Conservation (phyloP, 495 filamentous ascomycete genomes). For the Aspergillus incahuasiensis region DNA sequence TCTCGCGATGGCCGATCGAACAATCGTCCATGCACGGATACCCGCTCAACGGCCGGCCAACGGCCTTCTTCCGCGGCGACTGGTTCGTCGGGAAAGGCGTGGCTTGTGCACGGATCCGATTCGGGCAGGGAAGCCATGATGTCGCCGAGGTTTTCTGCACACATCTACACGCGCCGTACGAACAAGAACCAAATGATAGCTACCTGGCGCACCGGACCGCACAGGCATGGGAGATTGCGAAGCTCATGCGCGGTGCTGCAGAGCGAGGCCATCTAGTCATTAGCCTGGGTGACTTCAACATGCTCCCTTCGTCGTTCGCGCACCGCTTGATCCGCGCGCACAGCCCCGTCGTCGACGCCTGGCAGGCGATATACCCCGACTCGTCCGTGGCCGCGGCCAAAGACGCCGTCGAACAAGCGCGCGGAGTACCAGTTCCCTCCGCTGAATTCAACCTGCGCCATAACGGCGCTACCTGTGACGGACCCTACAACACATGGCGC, state of each 20-base stretch:
- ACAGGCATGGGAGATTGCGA: slow-evolving; percentile 96
- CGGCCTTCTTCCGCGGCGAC: slow-evolving; percentile 89
- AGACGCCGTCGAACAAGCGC: slow-evolving; percentile 54
- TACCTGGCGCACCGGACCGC: slow-evolving; percentile 87
- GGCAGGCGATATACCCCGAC: slow-evolving; percentile 75
- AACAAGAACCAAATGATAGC: slow-evolving; percentile 70
- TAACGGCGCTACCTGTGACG: slow-evolving; percentile 87
- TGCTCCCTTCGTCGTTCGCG: slow-evolving; percentile 82
- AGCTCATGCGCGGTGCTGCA: slow-evolving; percentile 78
- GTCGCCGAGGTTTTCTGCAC: slow-evolving; percentile 92
- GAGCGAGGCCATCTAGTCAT: slow-evolving; percentile 82
- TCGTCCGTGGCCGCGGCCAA: slow-evolving; percentile 68
- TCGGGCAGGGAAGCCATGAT: slow-evolving; percentile 56
- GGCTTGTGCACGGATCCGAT: slow-evolving; percentile 74
- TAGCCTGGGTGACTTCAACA: slow-evolving; percentile 91
- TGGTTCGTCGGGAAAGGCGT: slow-evolving; percentile 94
- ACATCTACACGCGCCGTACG: slow-evolving; percentile 89
- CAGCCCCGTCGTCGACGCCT: slow-evolving; percentile 74
- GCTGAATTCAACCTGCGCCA: slow-evolving; percentile 69
- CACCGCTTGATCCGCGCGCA: slow-evolving; percentile 77
- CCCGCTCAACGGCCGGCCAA: slow-evolving; percentile 89
- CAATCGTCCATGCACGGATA: slow-evolving; percentile 83
- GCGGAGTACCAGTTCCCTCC: slow-evolving; percentile 52
- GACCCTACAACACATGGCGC: slow-evolving; percentile 84
- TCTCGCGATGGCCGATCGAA: slow-evolving; percentile 96